These are phyloP conservation scores for Thelephora aurantiotincta DNA, from an alignment of 768 basidiomycete species.

Conservation along the genomic window DNA sequence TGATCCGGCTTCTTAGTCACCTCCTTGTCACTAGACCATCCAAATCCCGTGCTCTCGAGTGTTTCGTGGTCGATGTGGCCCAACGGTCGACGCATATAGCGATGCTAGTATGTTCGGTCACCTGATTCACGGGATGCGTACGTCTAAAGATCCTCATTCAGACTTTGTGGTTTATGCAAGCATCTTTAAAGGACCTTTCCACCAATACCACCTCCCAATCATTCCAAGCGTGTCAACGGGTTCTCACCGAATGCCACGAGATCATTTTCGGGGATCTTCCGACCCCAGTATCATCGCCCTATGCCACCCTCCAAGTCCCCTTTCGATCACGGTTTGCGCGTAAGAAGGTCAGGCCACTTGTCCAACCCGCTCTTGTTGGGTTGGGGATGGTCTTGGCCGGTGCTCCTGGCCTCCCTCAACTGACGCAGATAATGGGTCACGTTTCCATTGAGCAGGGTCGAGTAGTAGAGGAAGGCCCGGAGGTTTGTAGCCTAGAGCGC, in stretches of 20 bases:
- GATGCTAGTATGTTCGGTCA: slow-evolving; percentile 63
- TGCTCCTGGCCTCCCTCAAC: slow-evolving; percentile 55
- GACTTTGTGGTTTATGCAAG: slow-evolving; percentile 99
- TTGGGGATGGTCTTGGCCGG: slow-evolving; percentile 73
- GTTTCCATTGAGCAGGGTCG: slow-evolving; percentile 87
- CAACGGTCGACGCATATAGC: slow-evolving; percentile 91
- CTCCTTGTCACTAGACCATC: slow-evolving; percentile 88
- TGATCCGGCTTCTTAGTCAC: slow-evolving; percentile 42
- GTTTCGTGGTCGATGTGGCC: slow-evolving; percentile 80
- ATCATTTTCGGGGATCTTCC: slow-evolving; percentile 90
- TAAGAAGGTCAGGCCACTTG: slow-evolving; percentile 57
- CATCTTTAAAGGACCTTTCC: slow-evolving; percentile 74
- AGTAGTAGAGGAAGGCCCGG: slow-evolving; percentile 42
- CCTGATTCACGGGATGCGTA: slow-evolving; percentile 6
- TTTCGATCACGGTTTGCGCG: slow-evolving; percentile 33
- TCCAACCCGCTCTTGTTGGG: slow-evolving; percentile 70
- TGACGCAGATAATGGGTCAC: slow-evolving; percentile 63
- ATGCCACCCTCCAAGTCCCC: slow-evolving; percentile 41
- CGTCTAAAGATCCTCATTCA: slow-evolving; percentile 17
- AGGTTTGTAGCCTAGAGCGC: slow-evolving; percentile 34
- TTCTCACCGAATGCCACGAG: slow-evolving; percentile 84
- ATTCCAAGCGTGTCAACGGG: slow-evolving; percentile 84
- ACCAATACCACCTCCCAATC: slow-evolving; percentile 48
- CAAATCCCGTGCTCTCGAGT: slow-evolving; percentile 83
- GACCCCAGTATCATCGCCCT: slow-evolving; percentile 49